These are phyloP conservation scores for Solanum hybrid DNA, from an alignment of 305 asterid genomes.

Conservation along the genomic window DNA sequence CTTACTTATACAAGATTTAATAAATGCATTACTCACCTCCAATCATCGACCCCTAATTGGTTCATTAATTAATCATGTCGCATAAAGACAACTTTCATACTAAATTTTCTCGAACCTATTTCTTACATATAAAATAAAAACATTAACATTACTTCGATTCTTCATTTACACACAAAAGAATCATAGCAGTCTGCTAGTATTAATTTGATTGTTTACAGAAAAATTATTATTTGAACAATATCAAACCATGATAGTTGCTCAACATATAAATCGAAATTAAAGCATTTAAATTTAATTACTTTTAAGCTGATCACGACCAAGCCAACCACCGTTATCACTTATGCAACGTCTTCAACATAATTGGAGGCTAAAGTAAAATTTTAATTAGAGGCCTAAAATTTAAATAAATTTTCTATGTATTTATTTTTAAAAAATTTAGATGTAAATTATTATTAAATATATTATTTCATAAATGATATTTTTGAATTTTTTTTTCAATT, in stretches of 20 bases:
- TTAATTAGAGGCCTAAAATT: neutral
- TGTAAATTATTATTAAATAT: too few relatives aligned
- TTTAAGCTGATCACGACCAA: neutral
- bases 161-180: neutral
- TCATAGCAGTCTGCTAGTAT: neutral
- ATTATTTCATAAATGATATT: neutral
- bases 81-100: neutral
- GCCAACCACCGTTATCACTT: neutral
- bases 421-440: too few relatives aligned
- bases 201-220: neutral
- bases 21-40: neutral
- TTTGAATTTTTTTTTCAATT: too few relatives aligned
- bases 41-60: neutral
- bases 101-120: neutral
- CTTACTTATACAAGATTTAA: neutral
- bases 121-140: neutral
- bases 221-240: neutral
- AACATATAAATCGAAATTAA: neutral
- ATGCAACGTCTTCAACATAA: neutral
- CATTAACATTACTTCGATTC: neutral
- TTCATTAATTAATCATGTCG: neutral
- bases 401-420: too few relatives aligned
- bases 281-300: neutral
- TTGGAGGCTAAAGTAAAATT: neutral
- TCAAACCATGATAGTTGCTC: neutral